Evolutionary conservation across 2,329 filamentous ascomycete genomes (phyloP).

Genomic region (Claviceps cyperi): DNA sequence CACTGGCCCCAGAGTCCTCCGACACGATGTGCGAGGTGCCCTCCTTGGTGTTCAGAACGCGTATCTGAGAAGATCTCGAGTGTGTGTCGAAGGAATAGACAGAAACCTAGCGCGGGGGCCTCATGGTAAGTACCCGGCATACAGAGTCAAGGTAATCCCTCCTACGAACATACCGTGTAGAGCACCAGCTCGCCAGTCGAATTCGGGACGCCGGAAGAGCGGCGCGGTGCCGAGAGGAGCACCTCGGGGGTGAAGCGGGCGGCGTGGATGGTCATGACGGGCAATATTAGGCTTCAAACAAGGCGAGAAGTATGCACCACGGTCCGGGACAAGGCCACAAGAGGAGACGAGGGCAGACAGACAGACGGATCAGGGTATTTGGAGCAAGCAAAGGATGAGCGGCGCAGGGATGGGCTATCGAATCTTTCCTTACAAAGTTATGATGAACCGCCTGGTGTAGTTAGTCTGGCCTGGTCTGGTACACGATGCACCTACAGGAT

Average conservation of each 20-base stretch:
- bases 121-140: neutral
- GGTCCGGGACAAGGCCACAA: neutral
- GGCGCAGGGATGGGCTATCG: too few relatives aligned
- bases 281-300: neutral
- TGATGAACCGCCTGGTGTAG: too few relatives aligned
- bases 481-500: too few relatives aligned
- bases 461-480: too few relatives aligned
- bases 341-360: too few relatives aligned
- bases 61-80: constrained; percentile 51
- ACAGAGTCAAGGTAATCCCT: neutral
- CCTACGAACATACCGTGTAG: constrained; percentile 37
- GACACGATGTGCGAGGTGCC: constrained; percentile 53
- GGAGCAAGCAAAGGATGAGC: too few relatives aligned
- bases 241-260: constrained; percentile 64
- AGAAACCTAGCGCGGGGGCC: constrained; percentile 31
- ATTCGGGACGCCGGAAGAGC: constrained; percentile 58
- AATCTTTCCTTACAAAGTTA: too few relatives aligned
- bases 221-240: constrained; percentile 60
- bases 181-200: constrained; percentile 46
- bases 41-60: constrained; percentile 53
- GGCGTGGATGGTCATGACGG: constrained; percentile 52
- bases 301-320: neutral
- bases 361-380: neutral
- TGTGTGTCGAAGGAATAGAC: constrained; percentile 72
- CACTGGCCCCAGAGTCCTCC: constrained; percentile 48